These are phyloP conservation scores for Ajuga reptans DNA, from an alignment of 305 asterid genomes.

Conservation along the genomic window DNA sequence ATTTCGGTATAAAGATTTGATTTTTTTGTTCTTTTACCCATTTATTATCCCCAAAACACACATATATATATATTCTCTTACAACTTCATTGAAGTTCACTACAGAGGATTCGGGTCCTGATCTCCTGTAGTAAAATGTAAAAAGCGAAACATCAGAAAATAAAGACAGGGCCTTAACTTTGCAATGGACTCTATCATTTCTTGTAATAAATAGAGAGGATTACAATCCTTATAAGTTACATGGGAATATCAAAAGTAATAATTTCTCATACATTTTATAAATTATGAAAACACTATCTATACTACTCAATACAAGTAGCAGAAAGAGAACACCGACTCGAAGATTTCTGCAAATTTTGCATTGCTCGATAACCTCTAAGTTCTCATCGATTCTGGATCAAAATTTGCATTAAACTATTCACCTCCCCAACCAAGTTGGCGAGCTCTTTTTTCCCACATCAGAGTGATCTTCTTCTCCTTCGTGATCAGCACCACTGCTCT, in stretches of 20 bases:
- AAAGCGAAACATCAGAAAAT: not conserved
- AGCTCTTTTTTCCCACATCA: conserved; percentile 70
- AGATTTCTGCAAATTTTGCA: conserved; percentile 19
- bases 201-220: conserved; percentile 10
- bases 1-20: too few relatives aligned
- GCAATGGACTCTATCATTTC: conserved; percentile 8
- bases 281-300: not conserved
- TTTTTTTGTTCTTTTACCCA: too few relatives aligned
- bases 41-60: too few relatives aligned
- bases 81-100: too few relatives aligned
- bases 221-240: conserved; percentile 22
- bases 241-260: not conserved
- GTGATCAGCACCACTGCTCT: conserved; percentile 53
- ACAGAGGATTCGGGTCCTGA: too few relatives aligned
- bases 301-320: conserved; percentile 13
- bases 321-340: conserved; percentile 6
- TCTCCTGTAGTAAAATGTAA: too few relatives aligned
- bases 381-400: not conserved
- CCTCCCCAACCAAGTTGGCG: conserved; percentile 47
- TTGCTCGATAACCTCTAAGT: conserved; percentile 17
- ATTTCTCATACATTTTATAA: conserved; percentile 9
- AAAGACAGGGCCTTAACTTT: not conserved
- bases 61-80: too few relatives aligned
- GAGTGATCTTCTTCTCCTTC: conserved; percentile 66
- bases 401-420: conserved; percentile 24